A percentile compares a stretch with the other conserved stretches of the same genome.
phyloP scores from a whole-genome alignment of 352 stramenopile genomes.

The Phytophthora multivora region DNA sequence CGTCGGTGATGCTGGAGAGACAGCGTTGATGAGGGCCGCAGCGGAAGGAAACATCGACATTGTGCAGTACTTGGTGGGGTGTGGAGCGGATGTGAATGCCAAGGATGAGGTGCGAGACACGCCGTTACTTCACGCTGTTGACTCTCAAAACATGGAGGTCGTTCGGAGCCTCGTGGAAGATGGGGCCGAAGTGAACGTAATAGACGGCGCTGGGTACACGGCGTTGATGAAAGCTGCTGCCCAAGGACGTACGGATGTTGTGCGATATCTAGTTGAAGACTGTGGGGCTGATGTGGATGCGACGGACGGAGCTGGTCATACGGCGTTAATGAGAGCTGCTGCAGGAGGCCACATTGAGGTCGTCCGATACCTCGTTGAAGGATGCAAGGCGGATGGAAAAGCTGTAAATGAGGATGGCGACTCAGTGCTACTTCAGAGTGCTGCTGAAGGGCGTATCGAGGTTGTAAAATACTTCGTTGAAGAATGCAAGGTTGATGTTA shows the following conservation, averaged over 20 bases:
- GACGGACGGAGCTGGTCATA: neutral
- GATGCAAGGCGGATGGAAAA: neutral
- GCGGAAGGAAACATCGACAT: no score
- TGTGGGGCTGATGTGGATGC: neutral
- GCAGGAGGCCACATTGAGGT: neutral
- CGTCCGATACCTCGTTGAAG: neutral
- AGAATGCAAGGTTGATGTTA: neutral
- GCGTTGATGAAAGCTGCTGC: neutral
- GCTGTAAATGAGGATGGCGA: neutral
- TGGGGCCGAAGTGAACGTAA: neutral
- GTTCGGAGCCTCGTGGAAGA: neutral
- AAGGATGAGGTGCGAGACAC: no score
- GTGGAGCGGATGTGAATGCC: no score
- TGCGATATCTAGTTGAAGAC: neutral
- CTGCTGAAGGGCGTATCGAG: neutral
- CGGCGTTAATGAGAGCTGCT: neutral
- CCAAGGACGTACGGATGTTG: neutral
- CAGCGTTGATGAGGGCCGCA: no score
- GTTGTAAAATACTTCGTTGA: constrained; percentile 3
- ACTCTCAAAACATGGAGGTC: neutral
- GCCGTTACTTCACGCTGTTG: no score
- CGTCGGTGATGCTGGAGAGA: no score
- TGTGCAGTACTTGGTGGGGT: no score
- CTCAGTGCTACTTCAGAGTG: neutral
- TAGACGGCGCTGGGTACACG: neutral